Evolutionary conservation across 441 rosid genomes (phyloP).

Genomic region (Hura crepitans): DNA sequence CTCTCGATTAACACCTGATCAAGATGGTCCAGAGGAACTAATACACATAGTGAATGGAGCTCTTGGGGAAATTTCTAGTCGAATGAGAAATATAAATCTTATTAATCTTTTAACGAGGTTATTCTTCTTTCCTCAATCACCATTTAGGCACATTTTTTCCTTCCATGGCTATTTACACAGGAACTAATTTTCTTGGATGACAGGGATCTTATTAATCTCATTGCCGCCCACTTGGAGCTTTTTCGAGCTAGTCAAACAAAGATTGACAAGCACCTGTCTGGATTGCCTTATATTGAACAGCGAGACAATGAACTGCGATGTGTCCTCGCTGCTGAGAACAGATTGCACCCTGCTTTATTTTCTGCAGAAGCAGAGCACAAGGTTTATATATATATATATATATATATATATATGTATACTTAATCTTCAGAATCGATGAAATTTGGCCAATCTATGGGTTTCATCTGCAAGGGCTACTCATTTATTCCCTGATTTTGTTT

Average conservation of each 20-base stretch:
- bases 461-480: not conserved
- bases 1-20: conserved; percentile 81
- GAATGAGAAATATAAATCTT: conserved; percentile 73
- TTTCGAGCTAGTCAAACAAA: conserved; percentile 76
- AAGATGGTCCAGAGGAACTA: conserved; percentile 88
- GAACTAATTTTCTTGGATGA: conserved; percentile 38
- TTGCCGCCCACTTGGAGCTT: conserved; percentile 77
- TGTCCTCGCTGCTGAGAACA: conserved; percentile 68
- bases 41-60: conserved; percentile 64
- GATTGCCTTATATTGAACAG: conserved; percentile 47
- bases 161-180: conserved; percentile 20
- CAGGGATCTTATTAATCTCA: conserved; percentile 82
- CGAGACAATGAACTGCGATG: conserved; percentile 62
- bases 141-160: not conserved
- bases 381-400: conserved; percentile 43
- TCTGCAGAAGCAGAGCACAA: conserved; percentile 93
- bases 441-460: conserved; percentile 1
- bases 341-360: conserved; percentile 95
- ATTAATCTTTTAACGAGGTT: conserved; percentile 89
- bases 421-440: conserved; percentile 12
- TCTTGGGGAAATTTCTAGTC: conserved; percentile 79
- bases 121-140: conserved; percentile 19
- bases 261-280: conserved; percentile 51
- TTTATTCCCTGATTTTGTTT: conserved; percentile 19
- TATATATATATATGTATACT: no score